Evolutionary conservation across 148 eudicot species (phyloP).

Genomic region (Limonium bicolor): DNA sequence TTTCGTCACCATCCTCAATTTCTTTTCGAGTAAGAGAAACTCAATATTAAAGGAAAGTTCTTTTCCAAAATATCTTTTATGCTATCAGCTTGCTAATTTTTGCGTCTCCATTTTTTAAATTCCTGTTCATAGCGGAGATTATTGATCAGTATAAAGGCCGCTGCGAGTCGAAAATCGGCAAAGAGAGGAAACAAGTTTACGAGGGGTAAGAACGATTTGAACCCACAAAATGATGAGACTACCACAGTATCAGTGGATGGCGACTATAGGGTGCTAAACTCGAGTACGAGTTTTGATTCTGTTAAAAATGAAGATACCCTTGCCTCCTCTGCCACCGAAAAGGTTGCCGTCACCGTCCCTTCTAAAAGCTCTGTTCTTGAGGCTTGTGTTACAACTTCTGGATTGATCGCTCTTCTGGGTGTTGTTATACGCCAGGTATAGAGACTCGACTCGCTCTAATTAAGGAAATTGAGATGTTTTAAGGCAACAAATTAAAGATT

Average conservation of each 20-base stretch:
- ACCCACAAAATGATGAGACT: constrained; percentile 14
- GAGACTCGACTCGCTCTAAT: background rate
- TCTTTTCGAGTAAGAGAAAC: background rate
- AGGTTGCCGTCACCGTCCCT: constrained; percentile 18
- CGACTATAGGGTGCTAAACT: constrained; percentile 8
- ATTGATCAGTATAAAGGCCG: constrained; percentile 26
- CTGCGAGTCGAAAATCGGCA: constrained; percentile 38
- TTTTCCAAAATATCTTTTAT: background rate
- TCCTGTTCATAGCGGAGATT: constrained; percentile 14
- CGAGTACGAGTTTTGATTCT: constrained; percentile 10
- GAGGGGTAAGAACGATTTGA: constrained; percentile 18
- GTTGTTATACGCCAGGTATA: constrained; percentile 58
- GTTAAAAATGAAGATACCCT: constrained; percentile 10
- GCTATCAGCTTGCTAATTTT: background rate
- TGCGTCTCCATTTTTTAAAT: background rate
- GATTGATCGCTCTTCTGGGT: constrained; percentile 59
- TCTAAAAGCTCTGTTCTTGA: constrained; percentile 65
- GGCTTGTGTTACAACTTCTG: constrained; percentile 73
- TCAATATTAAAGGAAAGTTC: background rate
- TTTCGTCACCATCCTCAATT: background rate
- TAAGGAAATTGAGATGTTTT: background rate
- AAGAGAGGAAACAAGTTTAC: constrained; percentile 35
- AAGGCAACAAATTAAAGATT: background rate
- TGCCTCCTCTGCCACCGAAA: constrained; percentile 10
- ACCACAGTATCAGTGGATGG: background rate